phyloP scores from a whole-genome alignment of 177 flowering plant genomes.

The Vitis hybrid region DNA sequence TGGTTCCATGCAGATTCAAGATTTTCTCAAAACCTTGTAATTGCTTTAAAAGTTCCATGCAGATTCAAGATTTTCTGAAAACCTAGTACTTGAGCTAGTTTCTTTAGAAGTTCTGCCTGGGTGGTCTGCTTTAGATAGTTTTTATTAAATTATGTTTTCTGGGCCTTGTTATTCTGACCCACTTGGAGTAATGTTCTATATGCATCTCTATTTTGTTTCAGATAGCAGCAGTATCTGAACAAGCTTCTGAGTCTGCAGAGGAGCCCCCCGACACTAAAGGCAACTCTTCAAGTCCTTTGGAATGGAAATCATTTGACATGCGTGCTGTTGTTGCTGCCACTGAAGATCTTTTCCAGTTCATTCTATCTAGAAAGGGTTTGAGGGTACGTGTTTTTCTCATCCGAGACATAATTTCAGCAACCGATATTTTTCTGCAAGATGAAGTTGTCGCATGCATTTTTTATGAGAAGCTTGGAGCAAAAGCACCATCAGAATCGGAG shows the following conservation, averaged over 20 bases:
- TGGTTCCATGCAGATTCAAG: no score
- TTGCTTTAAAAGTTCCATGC: no score
- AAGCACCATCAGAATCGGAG: constrained; percentile 33
- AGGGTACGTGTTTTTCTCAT: constrained; percentile 79
- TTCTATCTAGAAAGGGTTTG: constrained; percentile 72
- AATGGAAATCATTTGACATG: constrained; percentile 85
- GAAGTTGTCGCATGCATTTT: constrained; percentile 37
- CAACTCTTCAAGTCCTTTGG: constrained; percentile 36
- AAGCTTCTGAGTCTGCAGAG: constrained; percentile 56
- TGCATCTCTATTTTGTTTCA: constrained; percentile 28
- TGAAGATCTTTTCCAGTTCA: constrained; percentile 84
- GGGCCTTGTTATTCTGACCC: not conserved
- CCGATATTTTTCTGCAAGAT: constrained; percentile 60
- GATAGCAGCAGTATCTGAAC: constrained; percentile 88
- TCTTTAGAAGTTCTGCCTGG: no score
- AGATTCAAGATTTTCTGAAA: no score
- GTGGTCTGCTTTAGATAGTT: not conserved
- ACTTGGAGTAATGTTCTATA: not conserved
- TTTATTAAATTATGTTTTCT: not conserved
- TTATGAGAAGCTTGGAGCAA: constrained; percentile 25
- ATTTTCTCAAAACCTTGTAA: no score
- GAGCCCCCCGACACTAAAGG: constrained; percentile 23
- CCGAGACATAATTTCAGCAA: constrained; percentile 68
- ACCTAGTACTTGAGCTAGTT: no score
- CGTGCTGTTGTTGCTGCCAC: constrained; percentile 84